Conservation (phyloP, 2,329 filamentous ascomycete species). For the Claviceps capensis region DNA sequence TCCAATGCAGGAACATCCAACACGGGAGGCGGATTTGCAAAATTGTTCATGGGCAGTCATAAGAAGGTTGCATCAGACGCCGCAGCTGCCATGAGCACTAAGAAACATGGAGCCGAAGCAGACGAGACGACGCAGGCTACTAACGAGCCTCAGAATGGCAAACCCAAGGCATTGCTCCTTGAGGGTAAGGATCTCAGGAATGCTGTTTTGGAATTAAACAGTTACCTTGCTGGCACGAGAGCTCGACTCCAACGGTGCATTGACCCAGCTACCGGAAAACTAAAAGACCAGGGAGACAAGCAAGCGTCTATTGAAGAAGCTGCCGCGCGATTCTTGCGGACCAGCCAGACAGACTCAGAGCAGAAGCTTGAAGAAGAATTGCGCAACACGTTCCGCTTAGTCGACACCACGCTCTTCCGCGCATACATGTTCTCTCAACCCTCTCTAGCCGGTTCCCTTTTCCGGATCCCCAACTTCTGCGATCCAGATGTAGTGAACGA, state of each 20-base stretch:
- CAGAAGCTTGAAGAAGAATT: conserved; percentile 58
- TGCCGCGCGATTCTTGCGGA: conserved; percentile 42
- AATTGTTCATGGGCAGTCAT: conserved; percentile 35
- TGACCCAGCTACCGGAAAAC: conserved; percentile 46
- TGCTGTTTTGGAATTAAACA: conserved; percentile 71
- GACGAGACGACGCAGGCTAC: conserved; percentile 41
- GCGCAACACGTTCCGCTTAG: conserved; percentile 62
- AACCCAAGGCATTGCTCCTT: conserved; percentile 34
- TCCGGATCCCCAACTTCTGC: conserved; percentile 94
- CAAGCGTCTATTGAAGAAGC: conserved; percentile 33
- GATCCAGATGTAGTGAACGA: conserved; percentile 92
- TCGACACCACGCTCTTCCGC: conserved; percentile 89
- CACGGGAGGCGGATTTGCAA: conserved; percentile 35
- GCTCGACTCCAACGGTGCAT: conserved; percentile 47
- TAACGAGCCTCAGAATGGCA: conserved; percentile 22
- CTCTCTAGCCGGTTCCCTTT: conserved; percentile 72
- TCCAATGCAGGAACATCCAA: conserved; percentile 6
- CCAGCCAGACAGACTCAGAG: conserved; percentile 32
- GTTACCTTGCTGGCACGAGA: conserved; percentile 78
- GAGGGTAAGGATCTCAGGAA: conserved; percentile 74
- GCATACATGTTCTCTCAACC: conserved; percentile 90
- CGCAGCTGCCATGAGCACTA: conserved; percentile 50
- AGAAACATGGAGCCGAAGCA: conserved; percentile 37
- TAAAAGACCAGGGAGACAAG: conserved; percentile 36
- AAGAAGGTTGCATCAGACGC: conserved; percentile 37